Conservation (phyloP, 164 flowering plant genomes). For the Sextonia rubra region DNA sequence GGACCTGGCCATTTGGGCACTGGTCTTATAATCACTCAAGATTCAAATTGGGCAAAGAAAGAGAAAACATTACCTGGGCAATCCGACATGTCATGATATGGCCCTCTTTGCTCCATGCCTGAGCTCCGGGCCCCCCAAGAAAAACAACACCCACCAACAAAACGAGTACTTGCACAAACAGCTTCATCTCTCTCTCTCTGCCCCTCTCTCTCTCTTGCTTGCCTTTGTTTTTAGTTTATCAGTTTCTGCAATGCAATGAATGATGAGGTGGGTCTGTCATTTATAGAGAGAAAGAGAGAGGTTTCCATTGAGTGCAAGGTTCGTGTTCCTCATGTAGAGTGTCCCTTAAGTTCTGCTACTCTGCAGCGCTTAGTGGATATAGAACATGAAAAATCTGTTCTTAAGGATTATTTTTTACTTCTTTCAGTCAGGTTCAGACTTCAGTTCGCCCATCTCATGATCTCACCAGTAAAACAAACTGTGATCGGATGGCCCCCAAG, state of each 20-base stretch:
- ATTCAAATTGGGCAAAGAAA: too few relatives aligned
- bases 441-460: too few relatives aligned
- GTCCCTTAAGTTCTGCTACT: constrained; percentile 17
- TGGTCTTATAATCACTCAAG: too few relatives aligned
- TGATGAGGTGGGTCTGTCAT: constrained; percentile 1
- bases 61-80: constrained; percentile 59
- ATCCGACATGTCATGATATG: constrained; percentile 84
- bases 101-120: constrained; percentile 97
- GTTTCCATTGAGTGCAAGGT: constrained; percentile 49
- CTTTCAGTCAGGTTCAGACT: too few relatives aligned
- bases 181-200: constrained; percentile 14
- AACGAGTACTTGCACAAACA: background rate
- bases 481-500: too few relatives aligned
- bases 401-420: too few relatives aligned
- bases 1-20: too few relatives aligned
- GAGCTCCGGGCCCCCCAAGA: constrained; percentile 27
- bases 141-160: constrained; percentile 25
- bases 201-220: background rate
- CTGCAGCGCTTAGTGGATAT: too few relatives aligned
- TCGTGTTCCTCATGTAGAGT: constrained; percentile 22
- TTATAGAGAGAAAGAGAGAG: constrained; percentile 3
- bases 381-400: too few relatives aligned
- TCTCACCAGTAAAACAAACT: too few relatives aligned
- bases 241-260: background rate
- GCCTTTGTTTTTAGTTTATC: background rate